Evolutionary conservation across 495 filamentous ascomycete species (phyloP).

Genomic region (Monascus purpureus): DNA sequence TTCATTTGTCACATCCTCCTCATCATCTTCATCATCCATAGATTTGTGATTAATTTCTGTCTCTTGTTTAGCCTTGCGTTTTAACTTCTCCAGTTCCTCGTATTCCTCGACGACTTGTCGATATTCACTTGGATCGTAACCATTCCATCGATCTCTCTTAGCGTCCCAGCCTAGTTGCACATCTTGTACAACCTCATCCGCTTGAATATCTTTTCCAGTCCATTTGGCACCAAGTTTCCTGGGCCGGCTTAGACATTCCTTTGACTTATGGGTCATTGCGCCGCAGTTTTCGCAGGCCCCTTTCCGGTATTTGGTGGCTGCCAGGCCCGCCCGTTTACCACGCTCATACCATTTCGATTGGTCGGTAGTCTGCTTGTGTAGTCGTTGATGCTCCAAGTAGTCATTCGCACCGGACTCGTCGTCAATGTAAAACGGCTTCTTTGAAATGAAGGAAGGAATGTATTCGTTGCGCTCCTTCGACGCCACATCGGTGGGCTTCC

Average conservation of each 20-base stretch:
- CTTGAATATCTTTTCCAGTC: conserved; percentile 86
- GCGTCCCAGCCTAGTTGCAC: conserved; percentile 89
- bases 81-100: conserved; percentile 70
- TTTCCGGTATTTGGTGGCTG: conserved; percentile 92
- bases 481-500: conserved; percentile 36
- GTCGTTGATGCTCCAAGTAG: conserved; percentile 94
- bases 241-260: conserved; percentile 82
- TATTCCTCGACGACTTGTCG: conserved; percentile 74
- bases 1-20: conserved; percentile 40
- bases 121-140: conserved; percentile 84
- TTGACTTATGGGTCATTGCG: conserved; percentile 87
- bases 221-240: conserved; percentile 83
- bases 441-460: conserved; percentile 95
- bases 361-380: conserved; percentile 48
- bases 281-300: conserved; percentile 98
- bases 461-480: conserved; percentile 88
- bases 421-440: conserved; percentile 91
- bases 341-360: conserved; percentile 84
- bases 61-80: conserved; percentile 38
- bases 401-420: conserved; percentile 66
- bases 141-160: conserved; percentile 97
- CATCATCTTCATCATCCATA: conserved; percentile 37
- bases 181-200: conserved; percentile 77
- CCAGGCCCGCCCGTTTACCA: conserved; percentile 63
- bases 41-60: conserved; percentile 28